Evolutionary conservation across 495 filamentous ascomycete species (phyloP).

Genomic region (Penicillium silybi): DNA sequence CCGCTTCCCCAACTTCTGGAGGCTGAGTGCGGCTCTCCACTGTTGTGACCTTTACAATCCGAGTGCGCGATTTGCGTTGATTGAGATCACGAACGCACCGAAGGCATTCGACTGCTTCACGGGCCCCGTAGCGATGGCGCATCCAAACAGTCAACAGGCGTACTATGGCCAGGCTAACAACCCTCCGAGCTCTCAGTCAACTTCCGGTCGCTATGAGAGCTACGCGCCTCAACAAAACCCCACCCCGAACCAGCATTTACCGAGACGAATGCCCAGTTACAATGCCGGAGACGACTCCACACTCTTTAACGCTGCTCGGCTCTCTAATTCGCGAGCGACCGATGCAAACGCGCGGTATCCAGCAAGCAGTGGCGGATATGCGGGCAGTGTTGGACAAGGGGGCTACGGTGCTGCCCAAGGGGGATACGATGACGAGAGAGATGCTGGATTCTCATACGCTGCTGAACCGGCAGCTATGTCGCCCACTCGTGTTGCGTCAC

Average conservation of each 20-base stretch:
- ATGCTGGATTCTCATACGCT: slow-evolving; percentile 30
- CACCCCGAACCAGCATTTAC: slow-evolving; percentile 26
- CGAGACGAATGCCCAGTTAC: slow-evolving; percentile 66
- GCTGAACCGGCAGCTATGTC: slow-evolving; percentile 41
- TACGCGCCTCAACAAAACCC: slow-evolving; percentile 21
- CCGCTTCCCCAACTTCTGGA: slow-evolving; percentile 18
- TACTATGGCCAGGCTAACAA: slow-evolving; percentile 43
- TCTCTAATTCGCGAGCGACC: slow-evolving; percentile 29
- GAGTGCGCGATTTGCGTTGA: not conserved
- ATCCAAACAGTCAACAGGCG: slow-evolving; percentile 45
- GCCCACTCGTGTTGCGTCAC: slow-evolving; percentile 42
- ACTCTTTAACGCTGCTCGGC: slow-evolving; percentile 39
- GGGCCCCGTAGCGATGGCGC: slow-evolving; percentile 34
- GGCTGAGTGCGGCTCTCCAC: not conserved
- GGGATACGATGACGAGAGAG: slow-evolving; percentile 37
- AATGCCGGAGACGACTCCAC: slow-evolving; percentile 72
- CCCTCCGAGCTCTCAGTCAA: slow-evolving; percentile 26
- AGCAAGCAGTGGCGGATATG: slow-evolving; percentile 10
- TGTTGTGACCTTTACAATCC: not conserved
- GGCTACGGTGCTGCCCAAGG: slow-evolving; percentile 23
- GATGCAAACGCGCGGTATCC: slow-evolving; percentile 27
- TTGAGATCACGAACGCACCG: not conserved
- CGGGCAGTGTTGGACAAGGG: slow-evolving; percentile 11
- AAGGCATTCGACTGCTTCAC: not conserved
- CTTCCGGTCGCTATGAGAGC: slow-evolving; percentile 18